These are phyloP conservation scores for Ramalina intermedia DNA, from an alignment of 495 filamentous ascomycete genomes.

Conservation along the genomic window DNA sequence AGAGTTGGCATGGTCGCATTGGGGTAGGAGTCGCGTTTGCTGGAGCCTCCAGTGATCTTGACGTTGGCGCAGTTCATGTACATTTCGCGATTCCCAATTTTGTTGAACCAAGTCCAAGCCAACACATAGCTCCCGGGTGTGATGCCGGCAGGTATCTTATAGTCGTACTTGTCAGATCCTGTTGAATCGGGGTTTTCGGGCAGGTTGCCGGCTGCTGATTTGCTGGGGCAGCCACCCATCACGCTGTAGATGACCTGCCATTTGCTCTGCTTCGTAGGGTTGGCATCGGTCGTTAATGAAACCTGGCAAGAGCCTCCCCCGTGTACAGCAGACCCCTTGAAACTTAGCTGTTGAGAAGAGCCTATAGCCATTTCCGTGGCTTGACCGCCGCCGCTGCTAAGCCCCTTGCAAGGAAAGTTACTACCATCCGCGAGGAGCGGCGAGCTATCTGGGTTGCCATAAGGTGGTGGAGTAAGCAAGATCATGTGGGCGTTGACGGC, in stretches of 20 bases:
- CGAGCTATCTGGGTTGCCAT: slow-evolving; percentile 37
- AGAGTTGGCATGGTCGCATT: slow-evolving; percentile 7
- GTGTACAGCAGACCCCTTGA: slow-evolving; percentile 14
- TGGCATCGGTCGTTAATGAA: slow-evolving; percentile 28
- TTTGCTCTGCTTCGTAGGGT: slow-evolving; percentile 22
- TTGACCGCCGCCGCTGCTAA: neutral
- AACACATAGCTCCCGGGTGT: slow-evolving; percentile 37
- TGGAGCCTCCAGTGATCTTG: slow-evolving; percentile 28
- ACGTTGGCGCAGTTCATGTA: slow-evolving; percentile 47
- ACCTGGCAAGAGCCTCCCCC: slow-evolving; percentile 29
- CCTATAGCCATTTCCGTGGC: slow-evolving; percentile 1
- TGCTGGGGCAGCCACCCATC: slow-evolving; percentile 27
- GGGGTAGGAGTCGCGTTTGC: slow-evolving; percentile 21
- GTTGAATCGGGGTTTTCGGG: slow-evolving; percentile 8
- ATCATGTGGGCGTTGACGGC: slow-evolving; percentile 52
- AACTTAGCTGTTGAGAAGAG: neutral
- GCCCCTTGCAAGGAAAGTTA: slow-evolving; percentile 67
- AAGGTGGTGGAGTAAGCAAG: slow-evolving; percentile 57
- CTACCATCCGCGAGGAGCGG: slow-evolving; percentile 45
- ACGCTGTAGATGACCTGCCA: slow-evolving; percentile 26
- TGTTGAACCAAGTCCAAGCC: slow-evolving; percentile 39
- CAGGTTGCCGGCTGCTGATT: slow-evolving; percentile 22
- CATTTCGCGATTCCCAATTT: slow-evolving; percentile 39
- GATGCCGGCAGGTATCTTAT: slow-evolving; percentile 48
- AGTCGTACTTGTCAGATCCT: slow-evolving; percentile 32